Evolutionary conservation across 2,329 filamentous ascomycete species (phyloP), one percentile per base, ranked within the genome.

Genomic region (Chaetomium sp.): DNA sequence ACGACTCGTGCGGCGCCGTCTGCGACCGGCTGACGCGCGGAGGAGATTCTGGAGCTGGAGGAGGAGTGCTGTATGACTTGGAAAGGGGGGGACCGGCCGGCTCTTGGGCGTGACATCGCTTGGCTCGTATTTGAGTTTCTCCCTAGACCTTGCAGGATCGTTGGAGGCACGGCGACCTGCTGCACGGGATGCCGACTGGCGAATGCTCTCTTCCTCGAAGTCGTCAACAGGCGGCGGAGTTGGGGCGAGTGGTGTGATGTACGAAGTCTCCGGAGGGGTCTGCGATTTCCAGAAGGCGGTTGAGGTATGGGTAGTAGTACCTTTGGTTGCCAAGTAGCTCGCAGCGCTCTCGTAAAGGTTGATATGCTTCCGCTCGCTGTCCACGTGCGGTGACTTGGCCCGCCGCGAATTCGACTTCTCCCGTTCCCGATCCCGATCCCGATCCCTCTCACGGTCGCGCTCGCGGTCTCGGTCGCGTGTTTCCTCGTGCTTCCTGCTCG

Each of bases 401-500:
- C 69, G 69, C 49, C 71, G 70, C 33, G 69, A 68, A 38, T 62
- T 65, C 27, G 72, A 71, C 51, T 71, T 72, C 13, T 73, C 71
- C 8, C 57, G 55, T 21, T 68, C 66, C 33, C 65, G 58, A 1
- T 66, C 64, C n/a, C 66, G 60, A 12, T 65, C 55, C 23, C 65
- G 59, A 12, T 60, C 55, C 29, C 55, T 38, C 2, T 65, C 64
- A 2, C 65, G 53, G 13, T 65, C 65, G 8, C 65, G 59, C 2
- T 65, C 65, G 3, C 66, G 64, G 6, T 66, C 62, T 1, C 67
- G 65, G 29, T 70, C 71, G 33, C 69, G 67, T 13, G 53, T 31
- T 19, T 75, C 74, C 13, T 68, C 61, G 35, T 73, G 67, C 62
- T 75, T 75, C 67, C 72, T 75, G 67, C 68, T 71, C 54, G 68